Evolutionary conservation across 2,329 filamentous ascomycete species (phyloP).

Genomic region (Beauveria pseudobassiana): DNA sequence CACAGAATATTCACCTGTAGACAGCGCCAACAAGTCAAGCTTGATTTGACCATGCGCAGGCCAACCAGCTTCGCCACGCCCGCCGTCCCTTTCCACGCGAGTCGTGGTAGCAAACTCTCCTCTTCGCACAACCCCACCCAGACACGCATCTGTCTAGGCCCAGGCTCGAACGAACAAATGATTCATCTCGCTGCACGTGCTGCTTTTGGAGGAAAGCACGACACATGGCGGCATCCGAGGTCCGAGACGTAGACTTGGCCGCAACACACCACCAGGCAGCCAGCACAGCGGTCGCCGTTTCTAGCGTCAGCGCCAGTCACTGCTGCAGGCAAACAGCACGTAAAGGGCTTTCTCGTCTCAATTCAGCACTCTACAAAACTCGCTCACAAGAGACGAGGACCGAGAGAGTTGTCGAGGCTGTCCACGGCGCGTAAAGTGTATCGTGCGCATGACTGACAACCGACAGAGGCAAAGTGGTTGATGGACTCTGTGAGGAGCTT

Average conservation of each 20-base stretch:
- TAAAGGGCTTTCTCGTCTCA: conserved; percentile 18
- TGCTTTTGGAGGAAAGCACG: conserved; percentile 23
- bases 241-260: conserved; percentile 33
- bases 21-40: conserved; percentile 19
- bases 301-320: conserved; percentile 38
- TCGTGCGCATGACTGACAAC: too few relatives aligned
- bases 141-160: conserved; percentile 28
- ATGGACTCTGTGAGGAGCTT: too few relatives aligned
- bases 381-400: conserved; percentile 19
- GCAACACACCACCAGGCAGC: conserved; percentile 27
- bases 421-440: background rate
- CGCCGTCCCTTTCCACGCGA: conserved; percentile 17
- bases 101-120: conserved; percentile 22
- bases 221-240: conserved; percentile 37
- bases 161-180: conserved; percentile 24
- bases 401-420: background rate
- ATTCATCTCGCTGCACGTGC: conserved; percentile 23
- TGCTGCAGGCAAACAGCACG: conserved; percentile 36
- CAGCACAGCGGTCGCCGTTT: conserved; percentile 19
- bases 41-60: conserved; percentile 19
- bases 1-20: conserved; percentile 16
- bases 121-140: conserved; percentile 27
- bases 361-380: conserved; percentile 35
- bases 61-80: conserved; percentile 18
- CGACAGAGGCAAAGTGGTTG: too few relatives aligned